These are phyloP conservation scores for Raddia guianensis DNA, from an alignment of 176 grass and related monocot species.

Conservation along the genomic window DNA sequence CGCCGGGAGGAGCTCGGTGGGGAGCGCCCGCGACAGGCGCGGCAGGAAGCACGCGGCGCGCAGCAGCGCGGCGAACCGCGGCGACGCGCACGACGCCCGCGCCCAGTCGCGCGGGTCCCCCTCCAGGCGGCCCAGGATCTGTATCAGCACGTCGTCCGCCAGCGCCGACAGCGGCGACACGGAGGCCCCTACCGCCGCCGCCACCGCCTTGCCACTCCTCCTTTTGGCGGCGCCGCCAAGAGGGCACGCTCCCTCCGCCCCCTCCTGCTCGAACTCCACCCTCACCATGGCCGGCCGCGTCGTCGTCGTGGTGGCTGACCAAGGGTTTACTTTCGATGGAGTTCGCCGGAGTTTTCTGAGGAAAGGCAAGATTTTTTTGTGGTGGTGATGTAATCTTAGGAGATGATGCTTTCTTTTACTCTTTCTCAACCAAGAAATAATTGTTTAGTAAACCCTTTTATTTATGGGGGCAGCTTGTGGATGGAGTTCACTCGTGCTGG, in stretches of 20 bases:
- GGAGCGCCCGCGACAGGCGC: conserved; percentile 54
- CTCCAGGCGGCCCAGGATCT: conserved; percentile 70
- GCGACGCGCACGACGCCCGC: conserved; percentile 71
- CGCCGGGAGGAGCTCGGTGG: conserved; percentile 55
- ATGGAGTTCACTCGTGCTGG: too few species aligned
- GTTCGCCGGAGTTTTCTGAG: too few species aligned
- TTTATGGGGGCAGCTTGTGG: too few species aligned
- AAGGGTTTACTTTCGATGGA: too few species aligned
- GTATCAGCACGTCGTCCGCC: conserved; percentile 77
- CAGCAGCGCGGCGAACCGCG: conserved; percentile 62
- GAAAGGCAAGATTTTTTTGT: too few species aligned
- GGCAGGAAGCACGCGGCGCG: conserved; percentile 51
- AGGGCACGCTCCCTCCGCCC: not conserved
- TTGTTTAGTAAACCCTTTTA: too few species aligned
- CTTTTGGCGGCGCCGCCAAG: not conserved
- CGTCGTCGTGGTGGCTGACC: too few species aligned
- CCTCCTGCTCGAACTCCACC: not conserved
- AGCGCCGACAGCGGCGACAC: conserved; percentile 43
- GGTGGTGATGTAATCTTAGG: too few species aligned
- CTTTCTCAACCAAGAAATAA: too few species aligned
- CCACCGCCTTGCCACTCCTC: not conserved
- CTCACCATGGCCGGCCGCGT: too few species aligned
- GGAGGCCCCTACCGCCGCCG: not conserved
- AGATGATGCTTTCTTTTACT: too few species aligned
- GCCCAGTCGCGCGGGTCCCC: conserved; percentile 74